Conservation (phyloP, 2,329 filamentous ascomycete species). For the Exophiala phaeomuriformis region DNA sequence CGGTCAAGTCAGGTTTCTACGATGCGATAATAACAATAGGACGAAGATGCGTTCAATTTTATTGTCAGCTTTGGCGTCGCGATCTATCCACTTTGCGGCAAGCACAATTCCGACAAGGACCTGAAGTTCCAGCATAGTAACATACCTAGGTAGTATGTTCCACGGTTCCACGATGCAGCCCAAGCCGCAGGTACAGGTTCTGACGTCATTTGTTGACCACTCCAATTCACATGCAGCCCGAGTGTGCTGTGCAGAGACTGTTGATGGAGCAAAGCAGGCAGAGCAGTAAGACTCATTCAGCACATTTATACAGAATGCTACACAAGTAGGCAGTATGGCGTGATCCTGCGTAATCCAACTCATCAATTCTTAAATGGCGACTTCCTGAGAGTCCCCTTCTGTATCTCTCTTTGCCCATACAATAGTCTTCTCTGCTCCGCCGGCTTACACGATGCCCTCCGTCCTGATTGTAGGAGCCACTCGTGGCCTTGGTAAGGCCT, state of each 20-base stretch:
- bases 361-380: not conserved
- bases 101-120: not conserved
- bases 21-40: not conserved
- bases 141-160: too few relatives aligned
- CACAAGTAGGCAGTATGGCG: not conserved
- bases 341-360: not conserved
- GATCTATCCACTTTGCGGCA: not conserved
- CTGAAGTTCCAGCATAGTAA: not conserved
- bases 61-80: not conserved
- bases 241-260: too few relatives aligned
- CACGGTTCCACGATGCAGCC: too few relatives aligned
- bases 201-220: not conserved
- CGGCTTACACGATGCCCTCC: slow-evolving; percentile 4
- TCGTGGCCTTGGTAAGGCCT: slow-evolving; percentile 57
- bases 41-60: not conserved
- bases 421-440: not conserved
- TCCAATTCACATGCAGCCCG: too few relatives aligned
- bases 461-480: slow-evolving; percentile 61
- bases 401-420: not conserved
- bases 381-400: not conserved
- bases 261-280: not conserved
- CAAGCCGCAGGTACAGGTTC: not conserved
- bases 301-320: not conserved
- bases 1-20: too few relatives aligned
- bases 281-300: not conserved